These are phyloP conservation scores for Psilocybe subaeruginosa DNA, from an alignment of 768 basidiomycete species.

Conservation along the genomic window DNA sequence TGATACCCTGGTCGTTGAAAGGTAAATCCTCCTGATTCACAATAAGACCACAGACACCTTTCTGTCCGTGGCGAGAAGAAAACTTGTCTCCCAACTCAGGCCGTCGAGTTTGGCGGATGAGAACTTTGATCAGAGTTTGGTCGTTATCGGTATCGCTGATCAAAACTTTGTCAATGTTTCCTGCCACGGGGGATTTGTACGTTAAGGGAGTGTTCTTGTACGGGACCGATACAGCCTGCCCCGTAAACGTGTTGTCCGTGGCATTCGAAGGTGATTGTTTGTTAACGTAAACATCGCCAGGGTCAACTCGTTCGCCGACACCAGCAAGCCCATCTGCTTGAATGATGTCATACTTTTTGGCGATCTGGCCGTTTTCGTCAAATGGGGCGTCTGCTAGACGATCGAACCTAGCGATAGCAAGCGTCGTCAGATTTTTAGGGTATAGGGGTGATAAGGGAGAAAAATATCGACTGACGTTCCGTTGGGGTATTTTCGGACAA, in stretches of 20 bases:
- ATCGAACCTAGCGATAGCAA: constrained; percentile 65
- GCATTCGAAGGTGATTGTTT: constrained; percentile 96
- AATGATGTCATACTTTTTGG: constrained; percentile 89
- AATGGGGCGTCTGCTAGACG: constrained; percentile 91
- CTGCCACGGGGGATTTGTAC: constrained; percentile 93
- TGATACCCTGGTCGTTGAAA: constrained; percentile 97
- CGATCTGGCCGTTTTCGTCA: constrained; percentile 77
- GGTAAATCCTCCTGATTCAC: constrained; percentile 99
- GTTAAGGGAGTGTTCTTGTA: constrained; percentile 93
- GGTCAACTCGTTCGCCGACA: constrained; percentile 92
- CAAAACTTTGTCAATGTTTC: constrained; percentile 97
- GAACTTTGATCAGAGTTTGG: constrained; percentile 94
- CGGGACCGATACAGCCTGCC: constrained; percentile 79
- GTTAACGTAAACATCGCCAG: constrained; percentile 94
- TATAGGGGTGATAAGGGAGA: neutral
- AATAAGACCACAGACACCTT: constrained; percentile 98
- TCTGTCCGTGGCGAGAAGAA: constrained; percentile 96
- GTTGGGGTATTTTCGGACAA: constrained; percentile 95
- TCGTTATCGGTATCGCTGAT: constrained; percentile 97
- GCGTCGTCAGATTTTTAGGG: neutral
- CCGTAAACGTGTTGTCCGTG: constrained; percentile 87
- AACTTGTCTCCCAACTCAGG: constrained; percentile 99
- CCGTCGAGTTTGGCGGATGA: constrained; percentile 94
- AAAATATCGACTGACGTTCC: constrained; percentile 73
- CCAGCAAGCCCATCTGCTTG: constrained; percentile 93